A percentile compares a stretch with the other conserved stretches of the same genome.
These are phyloP conservation scores for Orbilia javanica DNA, from an alignment of 2,329 filamentous ascomycete species.

Conservation along the genomic window DNA sequence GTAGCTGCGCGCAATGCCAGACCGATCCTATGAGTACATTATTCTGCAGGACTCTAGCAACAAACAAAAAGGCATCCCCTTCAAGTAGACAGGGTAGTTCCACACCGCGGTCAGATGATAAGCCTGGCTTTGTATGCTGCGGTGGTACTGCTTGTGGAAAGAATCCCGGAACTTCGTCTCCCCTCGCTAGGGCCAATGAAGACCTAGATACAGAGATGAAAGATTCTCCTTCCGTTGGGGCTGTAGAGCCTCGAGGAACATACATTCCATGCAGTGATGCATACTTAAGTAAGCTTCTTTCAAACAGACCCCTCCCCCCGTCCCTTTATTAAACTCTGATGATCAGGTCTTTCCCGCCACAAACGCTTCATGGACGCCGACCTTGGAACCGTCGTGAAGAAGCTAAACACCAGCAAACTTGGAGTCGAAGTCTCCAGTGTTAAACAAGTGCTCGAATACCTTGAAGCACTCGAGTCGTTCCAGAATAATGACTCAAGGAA, in stretches of 20 bases:
- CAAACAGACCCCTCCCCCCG: not conserved
- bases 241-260: constrained; percentile 44
- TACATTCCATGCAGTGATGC: constrained; percentile 62
- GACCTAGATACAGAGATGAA: constrained; percentile 40
- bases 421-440: constrained; percentile 61
- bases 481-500: constrained; percentile 50
- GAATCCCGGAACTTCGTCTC: constrained; percentile 33
- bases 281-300: constrained; percentile 58
- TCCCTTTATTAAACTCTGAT: not conserved
- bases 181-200: not conserved
- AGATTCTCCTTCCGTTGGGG: constrained; percentile 3
- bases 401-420: constrained; percentile 61
- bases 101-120: constrained; percentile 13
- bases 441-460: constrained; percentile 61
- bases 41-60: constrained; percentile 84
- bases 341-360: constrained; percentile 60
- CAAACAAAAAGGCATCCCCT: constrained; percentile 63
- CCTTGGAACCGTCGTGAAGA: constrained; percentile 61
- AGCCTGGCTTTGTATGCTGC: constrained; percentile 59
- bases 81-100: not conserved
- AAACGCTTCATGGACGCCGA: constrained; percentile 62
- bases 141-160: constrained; percentile 60
- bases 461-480: constrained; percentile 59
- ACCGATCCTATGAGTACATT: constrained; percentile 82
- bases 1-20: constrained; percentile 82